Conservation (phyloP, 2,329 filamentous ascomycete species). For the Penicillium sp. region DNA sequence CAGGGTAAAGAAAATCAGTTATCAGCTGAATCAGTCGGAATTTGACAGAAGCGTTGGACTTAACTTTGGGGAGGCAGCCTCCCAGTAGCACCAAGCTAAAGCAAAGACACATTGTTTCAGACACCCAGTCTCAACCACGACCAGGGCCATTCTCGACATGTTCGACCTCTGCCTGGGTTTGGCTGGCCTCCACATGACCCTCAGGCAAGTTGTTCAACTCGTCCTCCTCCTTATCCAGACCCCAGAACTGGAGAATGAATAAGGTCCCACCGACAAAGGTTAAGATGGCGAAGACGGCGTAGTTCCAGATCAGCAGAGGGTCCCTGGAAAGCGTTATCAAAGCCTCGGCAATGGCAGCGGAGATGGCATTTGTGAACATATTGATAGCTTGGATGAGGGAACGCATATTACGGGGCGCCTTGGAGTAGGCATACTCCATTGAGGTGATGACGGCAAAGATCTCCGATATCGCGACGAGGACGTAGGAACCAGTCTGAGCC, state of each 20-base stretch:
- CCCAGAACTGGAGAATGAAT: slow-evolving; percentile 49
- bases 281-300: neutral
- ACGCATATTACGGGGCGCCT: slow-evolving; percentile 76
- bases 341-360: neutral
- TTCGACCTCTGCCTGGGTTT: slow-evolving; percentile 2
- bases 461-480: neutral
- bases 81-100: neutral
- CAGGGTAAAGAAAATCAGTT: neutral
- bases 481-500: neutral
- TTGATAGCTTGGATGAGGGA: slow-evolving; percentile 66
- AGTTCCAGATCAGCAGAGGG: neutral
- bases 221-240: slow-evolving; percentile 66
- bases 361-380: slow-evolving; percentile 32
- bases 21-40: neutral
- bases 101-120: neutral
- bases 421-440: slow-evolving; percentile 74
- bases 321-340: neutral
- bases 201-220: slow-evolving; percentile 52
- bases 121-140: neutral
- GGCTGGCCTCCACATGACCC: slow-evolving; percentile 13
- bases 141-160: neutral
- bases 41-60: neutral
- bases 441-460: slow-evolving; percentile 57
- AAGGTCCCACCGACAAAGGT: slow-evolving; percentile 41
- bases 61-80: neutral